Conservation (phyloP, 192 early-diverging fungal genomes). For the Entomortierella lignicola region DNA sequence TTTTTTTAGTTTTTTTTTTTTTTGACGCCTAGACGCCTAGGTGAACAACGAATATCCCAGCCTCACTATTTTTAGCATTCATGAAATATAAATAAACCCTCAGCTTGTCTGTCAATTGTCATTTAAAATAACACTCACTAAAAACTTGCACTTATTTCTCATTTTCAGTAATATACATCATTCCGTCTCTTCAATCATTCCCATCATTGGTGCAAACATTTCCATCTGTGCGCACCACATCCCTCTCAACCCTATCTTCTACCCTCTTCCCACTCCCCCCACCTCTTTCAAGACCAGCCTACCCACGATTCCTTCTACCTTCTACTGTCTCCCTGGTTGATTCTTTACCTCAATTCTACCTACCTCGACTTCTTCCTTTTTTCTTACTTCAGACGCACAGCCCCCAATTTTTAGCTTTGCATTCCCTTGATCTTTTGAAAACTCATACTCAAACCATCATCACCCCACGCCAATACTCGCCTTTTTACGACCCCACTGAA, state of each 20-base stretch:
- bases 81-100: not conserved
- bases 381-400: constrained; percentile 19
- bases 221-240: constrained; percentile 21
- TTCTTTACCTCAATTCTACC: constrained; percentile 11
- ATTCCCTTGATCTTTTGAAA: constrained; percentile 14
- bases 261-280: constrained; percentile 15
- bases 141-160: not conserved
- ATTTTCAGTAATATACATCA: not conserved
- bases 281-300: constrained; percentile 26
- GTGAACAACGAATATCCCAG: too few relatives aligned
- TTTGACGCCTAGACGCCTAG: too few relatives aligned
- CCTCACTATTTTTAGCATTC: constrained; percentile 7
- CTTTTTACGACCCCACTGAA: constrained; percentile 2
- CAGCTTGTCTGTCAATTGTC: constrained; percentile 10
- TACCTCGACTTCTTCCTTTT: constrained; percentile 31
- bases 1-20: too few relatives aligned
- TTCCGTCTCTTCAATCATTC: constrained; percentile 25
- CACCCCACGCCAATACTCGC: not conserved
- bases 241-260: constrained; percentile 14
- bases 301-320: constrained; percentile 24
- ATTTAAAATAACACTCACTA: constrained; percentile 13
- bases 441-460: constrained; percentile 19
- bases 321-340: constrained; percentile 24
- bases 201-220: constrained; percentile 11
- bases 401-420: constrained; percentile 27